Base-by-base conservation (phyloP, 495 filamentous ascomycete genomes). In the Lasiosphaeriaceae sp. region DNA sequence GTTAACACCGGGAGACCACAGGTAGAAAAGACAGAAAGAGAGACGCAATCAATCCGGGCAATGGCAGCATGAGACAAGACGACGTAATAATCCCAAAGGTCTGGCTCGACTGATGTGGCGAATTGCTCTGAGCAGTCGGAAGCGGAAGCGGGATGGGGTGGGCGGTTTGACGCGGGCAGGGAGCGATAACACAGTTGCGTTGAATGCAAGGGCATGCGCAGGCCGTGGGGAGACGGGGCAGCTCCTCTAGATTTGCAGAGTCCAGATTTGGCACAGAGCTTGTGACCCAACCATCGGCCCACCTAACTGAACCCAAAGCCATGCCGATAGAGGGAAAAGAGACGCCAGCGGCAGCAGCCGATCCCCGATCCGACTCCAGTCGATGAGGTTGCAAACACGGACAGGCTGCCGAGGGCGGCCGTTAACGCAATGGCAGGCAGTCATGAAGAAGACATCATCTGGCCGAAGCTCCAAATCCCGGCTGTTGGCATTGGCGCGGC, bases 401-500 rank as follows among this genome's bases (percentile, higher is more conserved):
- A 31, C 4, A 4, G 26, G 26, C 26, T 31, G 26, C 26, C 26
- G 26, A 31, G 4, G 26, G 26, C 26, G 26, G 26, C 26, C 26
- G 9, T 9, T 31, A n/a, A n/a, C n/a, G n/a, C n/a, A n/a, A n/a
- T n/a, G n/a, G n/a, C n/a, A n/a, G n/a, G n/a, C n/a, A n/a, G n/a
- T n/a, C n/a, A n/a, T n/a, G n/a, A n/a, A n/a, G n/a, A n/a, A n/a
- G n/a, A n/a, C n/a, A n/a, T n/a, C n/a, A n/a, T n/a, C n/a, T n/a
- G n/a, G n/a, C 19, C 14, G 22, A n/a, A n/a, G 2, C 12, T 16
- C 11, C 35, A 23, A 17, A 29, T 41, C 51, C 20, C 45, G 11
- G 12, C 14, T 20, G 44, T 16, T 11, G 48, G 50, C 19, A 45
- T 52, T 59, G 52, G 54, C 49, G 48, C 49, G 48, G 58, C 58